phyloP scores from a whole-genome alignment of 805 yeast species.

The Ogataea pignaliae region DNA sequence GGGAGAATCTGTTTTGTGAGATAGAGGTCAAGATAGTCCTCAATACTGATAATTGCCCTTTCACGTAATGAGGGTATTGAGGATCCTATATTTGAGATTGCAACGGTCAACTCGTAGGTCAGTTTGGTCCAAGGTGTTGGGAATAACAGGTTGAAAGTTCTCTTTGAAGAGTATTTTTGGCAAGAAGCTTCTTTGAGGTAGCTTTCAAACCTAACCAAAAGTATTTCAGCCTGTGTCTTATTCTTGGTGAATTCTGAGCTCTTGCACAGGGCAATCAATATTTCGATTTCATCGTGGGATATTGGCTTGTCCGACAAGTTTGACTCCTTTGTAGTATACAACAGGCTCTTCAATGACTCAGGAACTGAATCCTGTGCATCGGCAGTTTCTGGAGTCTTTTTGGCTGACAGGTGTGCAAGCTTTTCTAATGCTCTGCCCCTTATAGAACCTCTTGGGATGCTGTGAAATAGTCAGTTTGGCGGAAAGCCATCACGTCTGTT shows the following conservation, averaged over 20 bases:
- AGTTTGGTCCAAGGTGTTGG: slow-evolving; percentile 41
- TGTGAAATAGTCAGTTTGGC: slow-evolving; percentile 5
- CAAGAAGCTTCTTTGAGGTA: slow-evolving; percentile 43
- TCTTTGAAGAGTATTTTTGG: slow-evolving; percentile 35
- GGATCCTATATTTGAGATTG: slow-evolving; percentile 26
- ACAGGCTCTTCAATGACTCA: slow-evolving; percentile 16
- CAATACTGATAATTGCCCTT: slow-evolving; percentile 7
- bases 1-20: not conserved
- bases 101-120: slow-evolving; percentile 32
- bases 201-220: slow-evolving; percentile 40
- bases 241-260: slow-evolving; percentile 35
- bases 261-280: slow-evolving; percentile 51
- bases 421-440: slow-evolving; percentile 35
- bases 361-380: slow-evolving; percentile 22
- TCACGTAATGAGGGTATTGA: slow-evolving; percentile 14
- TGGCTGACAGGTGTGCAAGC: slow-evolving; percentile 31
- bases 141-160: slow-evolving; percentile 20
- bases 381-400: slow-evolving; percentile 13
- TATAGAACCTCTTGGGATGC: slow-evolving; percentile 33
- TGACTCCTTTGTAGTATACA: slow-evolving; percentile 15
- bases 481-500: too few relatives aligned
- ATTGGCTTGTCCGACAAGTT: slow-evolving; percentile 13
- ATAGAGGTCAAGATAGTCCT: slow-evolving; percentile 5
- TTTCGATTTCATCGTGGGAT: slow-evolving; percentile 40
- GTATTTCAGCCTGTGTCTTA: slow-evolving; percentile 35